Base-by-base conservation (phyloP, 345 rosid species). In the Eucalyptus erythrocorys region DNA sequence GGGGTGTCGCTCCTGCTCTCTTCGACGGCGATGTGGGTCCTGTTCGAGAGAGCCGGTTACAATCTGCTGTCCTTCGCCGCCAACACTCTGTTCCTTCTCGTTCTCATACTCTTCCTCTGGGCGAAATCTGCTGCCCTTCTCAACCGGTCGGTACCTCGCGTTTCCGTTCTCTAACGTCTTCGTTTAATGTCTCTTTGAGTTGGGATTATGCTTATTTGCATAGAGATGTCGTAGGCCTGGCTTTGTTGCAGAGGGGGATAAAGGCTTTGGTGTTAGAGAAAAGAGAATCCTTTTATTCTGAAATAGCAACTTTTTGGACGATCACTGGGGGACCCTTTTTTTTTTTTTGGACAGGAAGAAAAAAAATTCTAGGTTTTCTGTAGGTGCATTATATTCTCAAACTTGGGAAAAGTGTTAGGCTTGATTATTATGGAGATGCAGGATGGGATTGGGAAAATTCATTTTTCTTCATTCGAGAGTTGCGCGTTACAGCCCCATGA, bases 81-180 rank as follows among this genome's bases (percentile, higher is more conserved):
- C 40, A 96, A 97, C 89, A 99, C 95, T 19, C 89, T 97, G 81
- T 92, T 96, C 91, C 95, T 95, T 85, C 98, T 98, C 19, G 94
- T 95, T 51, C 91, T 91, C 0, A 94, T 95, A 89, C 96, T 98
- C 93, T 98, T 97, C 94, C 88, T 96, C 47, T 97, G 99, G 99
- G 99, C 98, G 40, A 98, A 97, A 93, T 98, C 99, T 89, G 99
- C 99, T 91, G 91, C 94, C 27, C 95, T 98, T 87, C 98, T 98
- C 85, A 98, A 97, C 89, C 93, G 99, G 99, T 98, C 14, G 45
- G 87, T 86, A 57, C 47, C 40, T 86, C 57, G n/a, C 42, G 61
- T 86, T 49, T 24, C 81, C 81, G 22, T 71, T 19, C 45, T 71
- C 45, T 71, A 26, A 19, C 43, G 45, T 71, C 45, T 5, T 71